phyloP scores from a whole-genome alignment of 2,329 filamentous ascomycete genomes.

The Xylaria sp. region DNA sequence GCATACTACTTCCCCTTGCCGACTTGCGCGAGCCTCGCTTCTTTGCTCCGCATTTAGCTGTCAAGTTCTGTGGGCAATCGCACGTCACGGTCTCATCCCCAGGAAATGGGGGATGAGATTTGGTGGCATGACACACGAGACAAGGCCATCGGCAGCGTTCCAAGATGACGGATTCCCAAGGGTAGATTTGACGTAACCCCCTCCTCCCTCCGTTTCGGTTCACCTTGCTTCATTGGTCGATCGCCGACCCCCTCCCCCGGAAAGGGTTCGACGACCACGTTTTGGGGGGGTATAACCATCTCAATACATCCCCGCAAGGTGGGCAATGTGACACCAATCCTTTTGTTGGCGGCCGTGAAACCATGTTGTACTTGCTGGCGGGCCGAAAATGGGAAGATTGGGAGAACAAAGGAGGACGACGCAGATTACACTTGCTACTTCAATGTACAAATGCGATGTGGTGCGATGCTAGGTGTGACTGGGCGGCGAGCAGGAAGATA shows the following conservation, averaged over 20 bases:
- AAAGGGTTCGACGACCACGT: slow-evolving; percentile 3
- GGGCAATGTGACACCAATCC: slow-evolving; percentile 19
- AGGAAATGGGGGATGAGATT: neutral
- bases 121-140: slow-evolving; percentile 15
- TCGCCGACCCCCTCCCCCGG: neutral
- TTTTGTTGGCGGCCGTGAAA: neutral
- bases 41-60: slow-evolving; percentile 11
- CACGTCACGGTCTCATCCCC: too few species aligned
- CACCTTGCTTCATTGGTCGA: neutral
- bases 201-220: neutral
- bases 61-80: neutral
- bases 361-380: slow-evolving; percentile 5
- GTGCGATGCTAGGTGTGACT: neutral
- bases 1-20: neutral
- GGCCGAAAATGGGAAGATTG: slow-evolving; percentile 4
- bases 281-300: neutral
- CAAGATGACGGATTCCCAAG: slow-evolving; percentile 6
- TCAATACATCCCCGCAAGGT: neutral
- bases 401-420: neutral
- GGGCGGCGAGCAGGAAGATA: neutral
- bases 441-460: neutral
- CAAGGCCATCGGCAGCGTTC: slow-evolving; percentile 10
- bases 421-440: neutral
- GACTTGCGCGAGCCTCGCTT: slow-evolving; percentile 10
- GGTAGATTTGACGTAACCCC: neutral